These are phyloP conservation scores for Amaranthus tricolor DNA, from an alignment of 179 eudicot genomes.

Conservation along the genomic window DNA sequence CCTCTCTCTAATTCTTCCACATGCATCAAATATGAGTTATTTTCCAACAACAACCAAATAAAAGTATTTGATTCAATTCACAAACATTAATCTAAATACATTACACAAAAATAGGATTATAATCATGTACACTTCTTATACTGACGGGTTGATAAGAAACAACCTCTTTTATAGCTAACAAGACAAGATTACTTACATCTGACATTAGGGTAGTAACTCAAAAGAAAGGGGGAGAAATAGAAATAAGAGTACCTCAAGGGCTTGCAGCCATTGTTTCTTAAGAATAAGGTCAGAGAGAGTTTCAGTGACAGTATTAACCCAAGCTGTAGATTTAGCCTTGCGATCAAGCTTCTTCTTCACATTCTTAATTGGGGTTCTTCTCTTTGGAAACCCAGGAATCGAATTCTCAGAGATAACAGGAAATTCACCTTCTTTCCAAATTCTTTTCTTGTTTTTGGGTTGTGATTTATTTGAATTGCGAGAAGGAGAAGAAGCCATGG, in stretches of 20 bases:
- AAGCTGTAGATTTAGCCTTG: slow-evolving; percentile 54
- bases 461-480: slow-evolving; percentile 16
- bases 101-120: not conserved
- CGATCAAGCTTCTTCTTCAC: slow-evolving; percentile 76
- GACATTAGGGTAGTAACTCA: no score
- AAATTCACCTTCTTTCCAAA: slow-evolving; percentile 83
- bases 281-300: slow-evolving; percentile 62
- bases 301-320: slow-evolving; percentile 91
- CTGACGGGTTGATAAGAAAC: no score
- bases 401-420: slow-evolving; percentile 49
- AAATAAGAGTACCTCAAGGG: slow-evolving; percentile 52
- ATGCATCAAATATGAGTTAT: no score
- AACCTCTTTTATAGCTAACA: no score
- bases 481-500: slow-evolving; percentile 30
- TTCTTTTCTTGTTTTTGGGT: slow-evolving; percentile 39
- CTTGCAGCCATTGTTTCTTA: slow-evolving; percentile 73
- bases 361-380: slow-evolving; percentile 61
- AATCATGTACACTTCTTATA: no score
- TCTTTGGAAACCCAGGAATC: slow-evolving; percentile 37
- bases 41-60: no score
- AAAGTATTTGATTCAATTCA: not conserved
- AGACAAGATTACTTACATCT: no score
- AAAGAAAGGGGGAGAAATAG: not conserved
- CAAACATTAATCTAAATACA: not conserved
- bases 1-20: no score